phyloP scores from a whole-genome alignment of 257 asterid species.

The Voacanga thouarsii region DNA sequence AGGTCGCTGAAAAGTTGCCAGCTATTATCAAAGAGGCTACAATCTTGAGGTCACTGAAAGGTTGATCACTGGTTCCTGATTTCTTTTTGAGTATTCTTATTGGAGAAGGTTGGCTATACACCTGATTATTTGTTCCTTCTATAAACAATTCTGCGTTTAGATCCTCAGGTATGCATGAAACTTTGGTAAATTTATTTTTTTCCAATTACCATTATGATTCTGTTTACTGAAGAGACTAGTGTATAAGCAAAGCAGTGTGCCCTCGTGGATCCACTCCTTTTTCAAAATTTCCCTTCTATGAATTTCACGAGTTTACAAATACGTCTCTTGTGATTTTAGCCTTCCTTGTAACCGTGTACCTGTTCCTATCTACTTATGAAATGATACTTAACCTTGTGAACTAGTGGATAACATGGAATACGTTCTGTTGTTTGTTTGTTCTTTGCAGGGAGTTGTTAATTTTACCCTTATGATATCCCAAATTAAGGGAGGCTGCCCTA shows the following conservation, averaged over 20 bases:
- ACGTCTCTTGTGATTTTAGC: neutral
- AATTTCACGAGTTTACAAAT: neutral
- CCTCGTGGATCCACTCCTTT: neutral
- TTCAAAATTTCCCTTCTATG: neutral
- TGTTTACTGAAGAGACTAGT: neutral
- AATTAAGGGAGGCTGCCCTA: conserved; percentile 99
- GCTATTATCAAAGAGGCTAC: too few species aligned
- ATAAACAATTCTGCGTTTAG: conserved; percentile 97
- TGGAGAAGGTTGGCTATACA: conserved; percentile 90
- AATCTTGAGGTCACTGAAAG: too few species aligned
- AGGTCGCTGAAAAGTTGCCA: too few species aligned
- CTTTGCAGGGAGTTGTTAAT: conserved; percentile 93
- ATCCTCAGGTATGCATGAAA: conserved; percentile 77
- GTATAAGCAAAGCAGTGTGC: neutral
- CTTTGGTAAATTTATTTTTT: neutral
- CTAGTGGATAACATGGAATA: conserved; percentile 1
- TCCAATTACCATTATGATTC: neutral
- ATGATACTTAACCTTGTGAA: neutral
- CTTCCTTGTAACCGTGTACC: neutral
- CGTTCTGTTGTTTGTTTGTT: conserved; percentile 17
- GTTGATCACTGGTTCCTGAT: neutral
- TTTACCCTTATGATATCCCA: conserved; percentile 99
- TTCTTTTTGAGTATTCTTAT: conserved; percentile 11
- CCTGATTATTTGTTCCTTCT: conserved; percentile 96
- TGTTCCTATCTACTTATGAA: neutral